A percentile compares a stretch with the other conserved stretches of the same genome.
These are phyloP conservation scores for Ascochyta viciae-villosae DNA, from an alignment of 2,329 filamentous ascomycete genomes.

Conservation along the genomic window DNA sequence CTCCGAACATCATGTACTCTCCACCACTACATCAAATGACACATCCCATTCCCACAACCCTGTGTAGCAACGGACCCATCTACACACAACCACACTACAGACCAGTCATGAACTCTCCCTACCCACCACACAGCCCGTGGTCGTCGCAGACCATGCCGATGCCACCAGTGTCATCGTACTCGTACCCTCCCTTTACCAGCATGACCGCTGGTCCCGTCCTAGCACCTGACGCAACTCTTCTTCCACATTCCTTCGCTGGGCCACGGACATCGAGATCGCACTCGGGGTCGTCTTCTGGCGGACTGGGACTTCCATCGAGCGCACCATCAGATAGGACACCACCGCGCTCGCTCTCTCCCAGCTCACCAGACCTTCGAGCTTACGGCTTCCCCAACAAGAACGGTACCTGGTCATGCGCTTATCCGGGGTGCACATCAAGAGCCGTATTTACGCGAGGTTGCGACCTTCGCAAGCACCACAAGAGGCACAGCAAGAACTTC, in stretches of 20 bases:
- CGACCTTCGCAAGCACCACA: slow-evolving; percentile 69
- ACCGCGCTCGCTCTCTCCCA: slow-evolving; percentile 49
- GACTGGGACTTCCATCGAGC: slow-evolving; percentile 35
- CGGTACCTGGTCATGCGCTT: slow-evolving; percentile 65
- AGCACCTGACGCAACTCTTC: slow-evolving; percentile 32
- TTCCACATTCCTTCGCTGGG: slow-evolving; percentile 28
- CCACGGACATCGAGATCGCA: slow-evolving; percentile 43
- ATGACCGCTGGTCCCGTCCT: slow-evolving; percentile 36
- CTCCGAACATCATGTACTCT: slow-evolving; percentile 49
- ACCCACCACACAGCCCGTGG: slow-evolving; percentile 43
- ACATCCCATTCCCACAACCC: slow-evolving; percentile 32
- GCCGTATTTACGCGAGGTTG: slow-evolving; percentile 66
- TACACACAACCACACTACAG: slow-evolving; percentile 41
- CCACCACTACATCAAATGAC: slow-evolving; percentile 42
- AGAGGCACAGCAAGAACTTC: slow-evolving; percentile 66
- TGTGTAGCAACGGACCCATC: slow-evolving; percentile 34
- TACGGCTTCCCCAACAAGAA: slow-evolving; percentile 55
- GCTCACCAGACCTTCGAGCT: slow-evolving; percentile 48
- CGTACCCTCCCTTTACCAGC: slow-evolving; percentile 42
- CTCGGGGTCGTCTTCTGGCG: slow-evolving; percentile 43
- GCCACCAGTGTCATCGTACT: slow-evolving; percentile 43
- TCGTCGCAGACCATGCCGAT: slow-evolving; percentile 39
- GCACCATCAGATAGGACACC: slow-evolving; percentile 39
- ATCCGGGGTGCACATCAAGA: slow-evolving; percentile 65
- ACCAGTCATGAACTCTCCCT: slow-evolving; percentile 42